Base-by-base conservation (phyloP, 768 basidiomycete species). In the Holtermannia corniformis region DNA sequence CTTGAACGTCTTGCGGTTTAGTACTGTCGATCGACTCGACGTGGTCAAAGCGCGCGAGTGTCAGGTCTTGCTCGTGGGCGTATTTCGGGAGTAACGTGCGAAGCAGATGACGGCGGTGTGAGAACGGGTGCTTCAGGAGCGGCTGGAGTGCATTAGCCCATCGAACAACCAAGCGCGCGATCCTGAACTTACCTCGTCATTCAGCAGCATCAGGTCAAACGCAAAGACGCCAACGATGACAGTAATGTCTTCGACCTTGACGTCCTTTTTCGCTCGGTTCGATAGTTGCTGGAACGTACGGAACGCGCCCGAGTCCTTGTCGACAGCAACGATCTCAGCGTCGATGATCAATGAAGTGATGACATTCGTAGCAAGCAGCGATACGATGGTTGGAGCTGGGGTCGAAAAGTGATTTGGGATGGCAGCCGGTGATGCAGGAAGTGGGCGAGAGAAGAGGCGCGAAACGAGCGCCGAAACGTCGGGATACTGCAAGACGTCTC, bases 161-260 rank as follows among this genome's bases (percentile, higher is more conserved):
- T 44, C 13, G 4, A 13, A 25, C 41, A 24, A 16, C 22, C 4
- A 21, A 13, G 21, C 12, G 16, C 16, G 16, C 26, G 28, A 24
- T n/a, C 46, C 11, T n/a, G 1, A 0, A 65, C 81, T 71, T 57
- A 87, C 91, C 75, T 83, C 73, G 55, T 80, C 83, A 70, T 93
- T 83, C 44, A 88, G 74, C 63, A 82, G 82, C 87, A 95, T 86
- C 54, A 93, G 62, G 73, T 95, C 91, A 70, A 93, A 95, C 0
- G 80, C 84, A 69, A 80, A 92, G 2, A 93, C 78, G n/a, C 84
- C 84, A 1, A 93, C 87, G 22, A 81, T 72, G 41, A 92, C 79
- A 56, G 80, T 83, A 63, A 95, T 79, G 61, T 90, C 81, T 54
- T 78, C 77, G 4, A 87, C 70, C 51, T 79, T 73, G 26, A 91